These are phyloP conservation scores for Coemansia sp. DNA, from an alignment of 192 early-diverging fungal genomes.

Conservation along the genomic window DNA sequence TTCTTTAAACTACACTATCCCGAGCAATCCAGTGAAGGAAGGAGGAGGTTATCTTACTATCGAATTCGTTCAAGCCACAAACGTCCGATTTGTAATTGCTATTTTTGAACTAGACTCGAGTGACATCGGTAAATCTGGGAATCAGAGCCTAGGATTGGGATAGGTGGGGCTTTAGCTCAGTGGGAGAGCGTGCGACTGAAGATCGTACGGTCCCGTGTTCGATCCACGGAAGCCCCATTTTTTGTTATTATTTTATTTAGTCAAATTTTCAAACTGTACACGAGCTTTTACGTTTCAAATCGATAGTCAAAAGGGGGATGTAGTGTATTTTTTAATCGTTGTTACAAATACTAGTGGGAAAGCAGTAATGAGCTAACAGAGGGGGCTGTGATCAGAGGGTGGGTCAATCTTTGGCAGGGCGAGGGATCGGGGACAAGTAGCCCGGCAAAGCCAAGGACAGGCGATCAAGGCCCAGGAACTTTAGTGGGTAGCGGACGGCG, in stretches of 20 bases:
- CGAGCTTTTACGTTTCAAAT: too few species aligned
- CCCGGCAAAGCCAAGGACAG: background rate
- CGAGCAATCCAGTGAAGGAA: too few species aligned
- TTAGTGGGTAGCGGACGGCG: background rate
- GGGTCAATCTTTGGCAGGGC: background rate
- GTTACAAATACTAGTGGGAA: background rate
- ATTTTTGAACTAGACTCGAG: too few species aligned
- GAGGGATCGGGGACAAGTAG: background rate
- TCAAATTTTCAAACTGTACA: slow-evolving; percentile 4
- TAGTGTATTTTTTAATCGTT: background rate
- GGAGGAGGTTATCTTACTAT: too few species aligned
- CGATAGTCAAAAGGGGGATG: too few species aligned
- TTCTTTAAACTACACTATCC: too few species aligned
- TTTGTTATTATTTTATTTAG: slow-evolving; percentile 1
- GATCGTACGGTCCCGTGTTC: slow-evolving; percentile 43
- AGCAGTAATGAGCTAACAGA: background rate
- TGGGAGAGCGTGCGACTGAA: slow-evolving; percentile 42
- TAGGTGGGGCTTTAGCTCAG: slow-evolving; percentile 34
- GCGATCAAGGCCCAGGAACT: slow-evolving; percentile 5
- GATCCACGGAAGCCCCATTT: slow-evolving; percentile 41
- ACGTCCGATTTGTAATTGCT: too few species aligned
- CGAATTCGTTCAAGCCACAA: too few species aligned
- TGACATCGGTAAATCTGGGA: too few species aligned
- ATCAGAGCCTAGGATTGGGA: too few species aligned
- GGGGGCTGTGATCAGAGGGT: background rate